phyloP scores from a whole-genome alignment of 306 rosid species.

The Cucurbita maxima region DNA sequence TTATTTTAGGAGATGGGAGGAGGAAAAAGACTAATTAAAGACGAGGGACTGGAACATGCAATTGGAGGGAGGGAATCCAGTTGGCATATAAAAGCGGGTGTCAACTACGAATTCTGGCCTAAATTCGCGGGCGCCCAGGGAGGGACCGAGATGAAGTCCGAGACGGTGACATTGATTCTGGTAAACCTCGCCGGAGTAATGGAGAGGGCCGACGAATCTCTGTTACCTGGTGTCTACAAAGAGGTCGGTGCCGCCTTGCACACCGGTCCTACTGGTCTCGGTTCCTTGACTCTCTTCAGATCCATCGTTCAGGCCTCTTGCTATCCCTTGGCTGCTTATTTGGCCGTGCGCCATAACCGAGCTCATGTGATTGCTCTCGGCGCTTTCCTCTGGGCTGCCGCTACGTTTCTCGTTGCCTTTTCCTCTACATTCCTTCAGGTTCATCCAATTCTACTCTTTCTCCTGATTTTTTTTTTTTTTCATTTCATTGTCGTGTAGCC shows the following conservation, averaged over 20 bases:
- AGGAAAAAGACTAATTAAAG: background rate
- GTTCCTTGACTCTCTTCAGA: conserved; percentile 64
- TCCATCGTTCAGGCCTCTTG: conserved; percentile 66
- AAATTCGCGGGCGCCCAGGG: background rate
- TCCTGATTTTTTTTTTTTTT: background rate
- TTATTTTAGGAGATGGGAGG: background rate
- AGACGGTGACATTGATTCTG: conserved; percentile 50
- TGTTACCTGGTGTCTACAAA: conserved; percentile 67
- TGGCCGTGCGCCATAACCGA: conserved; percentile 62
- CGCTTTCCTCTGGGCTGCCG: conserved; percentile 81
- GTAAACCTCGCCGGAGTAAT: conserved; percentile 81
- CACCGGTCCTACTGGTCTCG: conserved; percentile 75
- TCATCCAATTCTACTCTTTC: background rate
- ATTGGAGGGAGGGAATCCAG: background rate
- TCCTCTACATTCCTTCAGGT: conserved; percentile 83
- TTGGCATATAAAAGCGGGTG: background rate
- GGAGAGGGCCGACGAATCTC: conserved; percentile 87
- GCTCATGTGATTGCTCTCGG: conserved; percentile 81
- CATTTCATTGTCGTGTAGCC: background rate
- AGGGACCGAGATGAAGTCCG: conserved; percentile 35
- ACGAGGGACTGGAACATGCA: background rate
- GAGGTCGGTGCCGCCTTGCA: conserved; percentile 91
- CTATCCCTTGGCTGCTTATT: conserved; percentile 73
- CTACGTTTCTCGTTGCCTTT: conserved; percentile 81
- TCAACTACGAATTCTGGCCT: background rate